A percentile compares a stretch with the other conserved stretches of the same genome.
These are phyloP conservation scores for Myriosclerotinia scirpicola DNA, from an alignment of 2,329 filamentous ascomycete genomes.

Conservation along the genomic window DNA sequence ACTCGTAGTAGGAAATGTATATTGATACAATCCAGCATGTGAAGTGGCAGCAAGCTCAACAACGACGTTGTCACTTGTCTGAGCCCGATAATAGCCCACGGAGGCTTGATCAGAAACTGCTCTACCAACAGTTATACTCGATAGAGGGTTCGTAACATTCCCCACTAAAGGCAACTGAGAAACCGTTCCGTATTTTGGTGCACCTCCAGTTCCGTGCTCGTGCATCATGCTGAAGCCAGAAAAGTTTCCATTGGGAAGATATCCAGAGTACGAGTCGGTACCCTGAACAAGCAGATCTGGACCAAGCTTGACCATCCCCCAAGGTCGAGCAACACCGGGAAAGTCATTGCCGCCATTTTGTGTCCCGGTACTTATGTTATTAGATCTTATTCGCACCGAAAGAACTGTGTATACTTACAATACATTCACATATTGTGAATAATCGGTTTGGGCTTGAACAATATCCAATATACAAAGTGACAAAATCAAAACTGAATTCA, in stretches of 20 bases:
- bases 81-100: constrained; percentile 62
- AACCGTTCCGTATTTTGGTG: constrained; percentile 68
- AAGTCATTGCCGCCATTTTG: constrained; percentile 50
- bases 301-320: constrained; percentile 49
- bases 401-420: constrained; percentile 27
- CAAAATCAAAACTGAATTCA: constrained; percentile 4
- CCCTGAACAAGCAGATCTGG: constrained; percentile 46
- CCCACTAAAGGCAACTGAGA: constrained; percentile 58
- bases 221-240: constrained; percentile 64
- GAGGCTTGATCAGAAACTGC: constrained; percentile 51
- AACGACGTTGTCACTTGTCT: constrained; percentile 54
- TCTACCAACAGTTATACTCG: constrained; percentile 56
- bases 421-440: constrained; percentile 35
- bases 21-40: constrained; percentile 60
- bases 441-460: constrained; percentile 26
- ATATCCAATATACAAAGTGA: neutral
- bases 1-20: constrained; percentile 51
- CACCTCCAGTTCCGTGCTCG: constrained; percentile 66
- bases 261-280: constrained; percentile 55
- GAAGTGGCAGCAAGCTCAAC: constrained; percentile 58
- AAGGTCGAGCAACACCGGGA: constrained; percentile 46
- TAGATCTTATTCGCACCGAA: neutral
- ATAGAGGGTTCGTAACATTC: constrained; percentile 53
- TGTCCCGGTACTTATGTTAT: constrained; percentile 36
- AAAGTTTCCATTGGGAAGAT: constrained; percentile 52